These are phyloP conservation scores for Curvularia spicifera DNA, from an alignment of 2,329 filamentous ascomycete genomes.

Conservation along the genomic window DNA sequence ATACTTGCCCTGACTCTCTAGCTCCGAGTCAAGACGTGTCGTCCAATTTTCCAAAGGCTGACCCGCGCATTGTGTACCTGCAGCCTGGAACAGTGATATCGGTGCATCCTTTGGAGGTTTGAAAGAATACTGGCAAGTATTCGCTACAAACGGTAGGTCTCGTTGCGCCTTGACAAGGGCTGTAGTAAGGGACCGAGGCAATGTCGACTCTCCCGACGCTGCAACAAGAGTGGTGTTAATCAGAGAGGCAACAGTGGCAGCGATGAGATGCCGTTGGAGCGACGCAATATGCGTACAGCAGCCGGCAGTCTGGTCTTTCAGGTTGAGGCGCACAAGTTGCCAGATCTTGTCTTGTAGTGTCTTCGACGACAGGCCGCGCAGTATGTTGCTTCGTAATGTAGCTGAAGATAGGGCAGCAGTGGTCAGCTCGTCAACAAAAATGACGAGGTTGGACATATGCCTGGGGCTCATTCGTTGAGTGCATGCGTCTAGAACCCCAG, in stretches of 20 bases:
- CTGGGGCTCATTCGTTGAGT: constrained; percentile 9
- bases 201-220: constrained; percentile 20
- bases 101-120: constrained; percentile 4
- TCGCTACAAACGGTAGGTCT: constrained; percentile 15
- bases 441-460: constrained; percentile 16
- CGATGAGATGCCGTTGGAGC: constrained; percentile 25
- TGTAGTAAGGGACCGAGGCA: constrained; percentile 28
- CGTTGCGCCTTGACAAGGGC: constrained; percentile 41
- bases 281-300: constrained; percentile 26
- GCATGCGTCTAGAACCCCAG: constrained; percentile 24
- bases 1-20: constrained; percentile 49
- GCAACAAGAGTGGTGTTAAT: constrained; percentile 32
- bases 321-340: constrained; percentile 20
- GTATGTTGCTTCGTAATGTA: constrained; percentile 28
- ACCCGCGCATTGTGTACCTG: constrained; percentile 47
- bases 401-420: constrained; percentile 17
- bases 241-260: constrained; percentile 39
- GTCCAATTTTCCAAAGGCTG: constrained; percentile 57
- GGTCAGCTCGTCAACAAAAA: constrained; percentile 29
- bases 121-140: constrained; percentile 28
- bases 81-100: constrained; percentile 47
- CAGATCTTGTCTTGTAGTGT: constrained; percentile 31
- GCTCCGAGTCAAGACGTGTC: constrained; percentile 51
- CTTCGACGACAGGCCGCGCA: constrained; percentile 35
- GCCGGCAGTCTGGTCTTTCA: neutral